These are phyloP conservation scores for Effrenium voratum DNA, from an alignment of 73 alveolate species.

Conservation along the genomic window DNA sequence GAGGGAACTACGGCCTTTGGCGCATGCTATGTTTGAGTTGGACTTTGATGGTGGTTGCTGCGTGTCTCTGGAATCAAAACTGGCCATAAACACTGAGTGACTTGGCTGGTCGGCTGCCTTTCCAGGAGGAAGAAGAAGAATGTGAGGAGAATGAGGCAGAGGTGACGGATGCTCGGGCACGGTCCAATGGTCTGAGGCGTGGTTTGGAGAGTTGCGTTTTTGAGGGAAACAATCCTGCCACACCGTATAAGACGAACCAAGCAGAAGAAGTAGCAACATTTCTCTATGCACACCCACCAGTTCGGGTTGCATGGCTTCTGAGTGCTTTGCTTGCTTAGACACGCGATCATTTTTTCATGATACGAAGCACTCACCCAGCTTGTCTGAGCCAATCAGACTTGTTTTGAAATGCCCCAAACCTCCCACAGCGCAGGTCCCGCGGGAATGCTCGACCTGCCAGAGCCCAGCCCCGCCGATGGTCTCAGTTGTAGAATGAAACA, in stretches of 20 bases:
- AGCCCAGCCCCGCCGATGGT: conserved; percentile 3
- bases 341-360: too few species aligned
- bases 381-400: too few species aligned
- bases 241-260: too few species aligned
- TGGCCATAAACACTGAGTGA: not conserved
- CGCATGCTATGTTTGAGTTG: too few species aligned
- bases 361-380: too few species aligned
- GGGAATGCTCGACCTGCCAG: conserved; percentile 17
- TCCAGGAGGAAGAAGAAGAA: conserved; percentile 56
- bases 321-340: too few species aligned
- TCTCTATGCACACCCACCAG: too few species aligned
- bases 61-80: not conserved
- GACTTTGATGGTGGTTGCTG: not conserved
- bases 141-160: conserved; percentile 46
- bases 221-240: too few species aligned
- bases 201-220: too few species aligned
- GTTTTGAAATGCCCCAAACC: too few species aligned
- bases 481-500: not conserved
- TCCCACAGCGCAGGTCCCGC: conserved; percentile 47
- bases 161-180: conserved; percentile 51
- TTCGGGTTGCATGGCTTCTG: too few species aligned
- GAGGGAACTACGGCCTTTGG: not conserved
- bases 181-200: conserved; percentile 87
- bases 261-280: too few species aligned
- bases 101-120: not conserved